These are phyloP conservation scores for Yarrowia porcina DNA, from an alignment of 805 yeast genomes.

Conservation along the genomic window DNA sequence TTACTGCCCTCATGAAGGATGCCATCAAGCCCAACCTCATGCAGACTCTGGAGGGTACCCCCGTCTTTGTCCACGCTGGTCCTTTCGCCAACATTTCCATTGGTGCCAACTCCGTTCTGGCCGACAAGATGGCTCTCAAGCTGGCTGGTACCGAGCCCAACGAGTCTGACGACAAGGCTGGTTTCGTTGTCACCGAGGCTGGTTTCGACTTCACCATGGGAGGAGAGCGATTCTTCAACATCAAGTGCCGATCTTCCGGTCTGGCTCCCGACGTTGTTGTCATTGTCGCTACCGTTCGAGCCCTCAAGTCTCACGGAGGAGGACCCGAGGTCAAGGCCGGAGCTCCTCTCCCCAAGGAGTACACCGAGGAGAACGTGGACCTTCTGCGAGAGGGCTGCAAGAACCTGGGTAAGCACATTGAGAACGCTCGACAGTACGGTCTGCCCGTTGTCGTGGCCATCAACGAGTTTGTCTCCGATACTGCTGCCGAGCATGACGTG, in stretches of 20 bases:
- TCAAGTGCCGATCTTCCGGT: slow-evolving; percentile 94
- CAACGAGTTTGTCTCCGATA: slow-evolving; percentile 80
- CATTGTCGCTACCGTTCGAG: slow-evolving; percentile 93
- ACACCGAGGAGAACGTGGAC: slow-evolving; percentile 76
- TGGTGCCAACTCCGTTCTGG: slow-evolving; percentile 92
- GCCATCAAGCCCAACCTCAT: slow-evolving; percentile 94
- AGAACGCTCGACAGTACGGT: slow-evolving; percentile 79
- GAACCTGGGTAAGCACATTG: slow-evolving; percentile 85
- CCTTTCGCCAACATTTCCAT: slow-evolving; percentile 97
- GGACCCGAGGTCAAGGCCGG: slow-evolving; percentile 97
- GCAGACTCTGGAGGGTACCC: slow-evolving; percentile 98
- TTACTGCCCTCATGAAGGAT: slow-evolving; percentile 89
- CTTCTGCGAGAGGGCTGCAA: slow-evolving; percentile 76
- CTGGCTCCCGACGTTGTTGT: slow-evolving; percentile 85
- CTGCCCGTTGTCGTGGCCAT: slow-evolving; percentile 94
- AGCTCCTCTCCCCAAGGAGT: slow-evolving; percentile 76
- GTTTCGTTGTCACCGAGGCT: slow-evolving; percentile 94
- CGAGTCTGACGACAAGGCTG: slow-evolving; percentile 44
- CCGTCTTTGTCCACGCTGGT: slow-evolving; percentile 98
- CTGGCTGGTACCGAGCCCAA: slow-evolving; percentile 67
- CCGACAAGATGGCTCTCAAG: slow-evolving; percentile 89
- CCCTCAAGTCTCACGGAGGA: slow-evolving; percentile 94
- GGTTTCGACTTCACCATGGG: slow-evolving; percentile 99
- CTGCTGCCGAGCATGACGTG: slow-evolving; percentile 72
- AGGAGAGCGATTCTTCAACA: slow-evolving; percentile 94